Evolutionary conservation across 1,139 yeast genomes (phyloP), one percentile per base, ranked within the genome.

Genomic region (Candida gigantensis): DNA sequence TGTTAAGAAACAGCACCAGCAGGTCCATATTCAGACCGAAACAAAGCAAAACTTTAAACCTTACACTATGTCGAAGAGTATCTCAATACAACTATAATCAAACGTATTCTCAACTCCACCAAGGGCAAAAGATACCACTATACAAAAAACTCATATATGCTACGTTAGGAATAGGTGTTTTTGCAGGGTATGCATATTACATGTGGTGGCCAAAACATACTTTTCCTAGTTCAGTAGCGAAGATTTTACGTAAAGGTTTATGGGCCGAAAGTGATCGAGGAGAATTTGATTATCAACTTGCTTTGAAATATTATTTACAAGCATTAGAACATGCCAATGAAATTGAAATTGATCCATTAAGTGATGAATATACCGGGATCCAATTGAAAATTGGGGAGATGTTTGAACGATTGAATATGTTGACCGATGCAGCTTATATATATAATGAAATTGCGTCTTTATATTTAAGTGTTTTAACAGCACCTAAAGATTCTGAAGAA

Each of bases 341-440:
- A 23, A 57, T 72, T 32, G 62, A 59, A 0, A 56, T 87, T 62
- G 77, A 77, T 43, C 72, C 71, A 12, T 52, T 85, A 23, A 41
- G 50, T 24, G 68, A 62, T 42, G 68, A 62, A 38, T 62, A 62
- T 52, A 89, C 97, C 0, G 96, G 96, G 0, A 76, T 90, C 41
- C 95, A 88, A 52, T 67, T 90, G 54, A 87, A 89, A 53, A 68
- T 87, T 28, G 95, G 85, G 3, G 96, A 89, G 53, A 84, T 88
- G 88, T 86, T 80, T 55, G 94, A 85, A 53, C 65, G 81, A 34
- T 60, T 85, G 45, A 69, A 68, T 23, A 71, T 77, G 79, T 45
- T 58, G 28, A 74, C 75, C 13, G 87, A 83, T 40, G 94, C 95
- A 0, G 68, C 77, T 23, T 69, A 72, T 48, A 57, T 84, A 21